Percentiles rank a stretch among this genome's conserved stretches.
These are phyloP conservation scores for Paraphaeosphaeria sporulosa DNA, from an alignment of 2,329 filamentous ascomycete species.

Conservation along the genomic window DNA sequence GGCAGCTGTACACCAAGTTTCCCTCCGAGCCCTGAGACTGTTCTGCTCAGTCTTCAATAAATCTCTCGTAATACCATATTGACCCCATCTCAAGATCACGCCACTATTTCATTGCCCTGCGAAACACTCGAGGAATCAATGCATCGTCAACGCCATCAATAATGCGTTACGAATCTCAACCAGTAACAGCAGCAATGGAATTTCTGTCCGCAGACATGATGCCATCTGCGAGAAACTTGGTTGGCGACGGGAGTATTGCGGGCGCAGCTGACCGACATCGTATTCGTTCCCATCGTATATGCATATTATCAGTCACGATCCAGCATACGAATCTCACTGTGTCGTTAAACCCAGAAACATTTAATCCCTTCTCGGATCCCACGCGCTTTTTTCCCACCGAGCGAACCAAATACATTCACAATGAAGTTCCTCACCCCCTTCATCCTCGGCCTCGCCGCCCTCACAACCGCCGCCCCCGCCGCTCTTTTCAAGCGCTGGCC, in stretches of 20 bases:
- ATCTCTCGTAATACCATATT: too few species aligned
- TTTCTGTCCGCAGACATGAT: not conserved
- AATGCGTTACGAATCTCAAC: too few species aligned
- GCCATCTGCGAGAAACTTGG: not conserved
- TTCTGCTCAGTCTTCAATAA: too few species aligned
- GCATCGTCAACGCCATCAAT: too few species aligned
- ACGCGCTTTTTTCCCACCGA: not conserved
- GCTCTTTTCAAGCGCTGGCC: conserved; percentile 1
- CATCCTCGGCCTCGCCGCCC: not conserved
- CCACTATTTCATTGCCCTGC: too few species aligned
- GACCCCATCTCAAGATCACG: not conserved
- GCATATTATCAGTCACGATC: not conserved
- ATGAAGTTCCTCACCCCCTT: conserved; percentile 4
- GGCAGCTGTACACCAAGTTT: not conserved
- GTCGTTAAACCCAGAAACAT: too few species aligned
- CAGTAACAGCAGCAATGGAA: not conserved
- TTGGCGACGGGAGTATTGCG: not conserved
- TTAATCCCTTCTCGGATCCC: too few species aligned
- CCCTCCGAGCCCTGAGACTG: too few species aligned
- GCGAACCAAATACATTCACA: not conserved
- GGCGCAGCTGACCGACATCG: conserved; percentile 3
- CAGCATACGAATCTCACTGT: not conserved
- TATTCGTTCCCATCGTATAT: conserved; percentile 2
- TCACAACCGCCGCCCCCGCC: not conserved
- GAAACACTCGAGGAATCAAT: too few species aligned